These are phyloP conservation scores for Penicillium bialowiezense DNA, from an alignment of 495 filamentous ascomycete genomes.

Conservation along the genomic window DNA sequence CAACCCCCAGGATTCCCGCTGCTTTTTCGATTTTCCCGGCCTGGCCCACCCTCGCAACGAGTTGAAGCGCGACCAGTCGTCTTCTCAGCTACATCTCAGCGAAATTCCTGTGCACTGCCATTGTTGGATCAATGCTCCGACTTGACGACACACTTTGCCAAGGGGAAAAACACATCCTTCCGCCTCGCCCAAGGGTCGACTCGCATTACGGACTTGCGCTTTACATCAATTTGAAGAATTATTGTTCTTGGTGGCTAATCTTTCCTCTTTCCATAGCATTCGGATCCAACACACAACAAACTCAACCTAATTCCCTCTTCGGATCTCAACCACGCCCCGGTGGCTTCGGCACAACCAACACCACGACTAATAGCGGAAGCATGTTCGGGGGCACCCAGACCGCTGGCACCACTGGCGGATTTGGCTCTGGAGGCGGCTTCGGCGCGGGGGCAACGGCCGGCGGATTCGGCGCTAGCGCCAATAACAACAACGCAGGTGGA, in stretches of 20 bases:
- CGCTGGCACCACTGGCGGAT: constrained; percentile 46
- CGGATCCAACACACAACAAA: constrained; percentile 33
- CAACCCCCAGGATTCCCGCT: constrained; percentile 31
- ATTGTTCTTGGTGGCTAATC: constrained; percentile 16
- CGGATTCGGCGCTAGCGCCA: constrained; percentile 41
- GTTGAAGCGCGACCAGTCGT: neutral
- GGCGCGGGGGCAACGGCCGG: constrained; percentile 25
- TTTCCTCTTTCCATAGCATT: constrained; percentile 29
- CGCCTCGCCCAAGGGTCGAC: no score
- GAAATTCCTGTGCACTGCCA: no score
- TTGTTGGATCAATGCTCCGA: no score
- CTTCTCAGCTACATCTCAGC: neutral
- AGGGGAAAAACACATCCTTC: no score
- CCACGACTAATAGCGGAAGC: constrained; percentile 40
- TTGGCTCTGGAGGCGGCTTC: constrained; percentile 27
- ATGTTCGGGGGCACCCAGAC: constrained; percentile 45
- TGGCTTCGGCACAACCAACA: constrained; percentile 50
- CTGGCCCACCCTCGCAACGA: neutral
- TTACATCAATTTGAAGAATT: constrained; percentile 5
- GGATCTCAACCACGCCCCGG: constrained; percentile 33
- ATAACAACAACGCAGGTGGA: constrained; percentile 34
- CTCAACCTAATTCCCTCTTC: constrained; percentile 37
- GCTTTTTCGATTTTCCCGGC: constrained; percentile 14
- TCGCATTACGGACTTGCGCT: constrained; percentile 2
- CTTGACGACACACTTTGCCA: no score